These are phyloP conservation scores for Nakazawaea pomicola DNA, from an alignment of 805 yeast species.

Conservation along the genomic window DNA sequence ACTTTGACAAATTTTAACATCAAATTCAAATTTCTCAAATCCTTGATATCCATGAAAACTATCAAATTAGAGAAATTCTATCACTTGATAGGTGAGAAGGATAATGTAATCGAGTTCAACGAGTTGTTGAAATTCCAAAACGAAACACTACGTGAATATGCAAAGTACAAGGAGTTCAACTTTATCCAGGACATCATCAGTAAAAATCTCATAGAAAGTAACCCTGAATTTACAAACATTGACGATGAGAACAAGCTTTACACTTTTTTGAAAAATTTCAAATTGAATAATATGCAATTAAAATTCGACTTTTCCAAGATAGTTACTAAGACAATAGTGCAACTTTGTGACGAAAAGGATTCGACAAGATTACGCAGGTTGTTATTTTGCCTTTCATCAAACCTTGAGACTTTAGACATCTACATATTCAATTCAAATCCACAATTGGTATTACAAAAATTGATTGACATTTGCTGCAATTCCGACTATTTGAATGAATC, in stretches of 20 bases:
- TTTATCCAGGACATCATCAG: conserved; percentile 25
- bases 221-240: conserved; percentile 42
- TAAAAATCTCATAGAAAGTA: conserved; percentile 29
- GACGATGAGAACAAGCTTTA: conserved; percentile 44
- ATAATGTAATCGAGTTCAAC: conserved; percentile 24
- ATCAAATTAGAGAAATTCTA: conserved; percentile 12
- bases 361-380: conserved; percentile 42
- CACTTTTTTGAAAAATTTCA: conserved; percentile 36
- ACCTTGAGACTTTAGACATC: conserved; percentile 35
- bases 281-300: conserved; percentile 40
- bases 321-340: conserved; percentile 25
- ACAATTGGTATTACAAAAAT: conserved; percentile 21
- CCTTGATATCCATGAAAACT: conserved; percentile 7
- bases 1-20: not conserved
- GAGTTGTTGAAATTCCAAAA: conserved; percentile 27
- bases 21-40: conserved; percentile 4
- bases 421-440: conserved; percentile 44
- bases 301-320: conserved; percentile 34
- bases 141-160: conserved; percentile 24
- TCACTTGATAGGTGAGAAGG: conserved; percentile 15
- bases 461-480: conserved; percentile 10
- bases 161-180: conserved; percentile 15
- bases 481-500: conserved; percentile 18
- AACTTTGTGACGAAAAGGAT: conserved; percentile 36
- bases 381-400: conserved; percentile 43